Percentiles rank a stretch among this genome's conserved stretches.
These are phyloP conservation scores for Thermoascus crustaceus DNA, from an alignment of 2,329 filamentous ascomycete species.

Conservation along the genomic window DNA sequence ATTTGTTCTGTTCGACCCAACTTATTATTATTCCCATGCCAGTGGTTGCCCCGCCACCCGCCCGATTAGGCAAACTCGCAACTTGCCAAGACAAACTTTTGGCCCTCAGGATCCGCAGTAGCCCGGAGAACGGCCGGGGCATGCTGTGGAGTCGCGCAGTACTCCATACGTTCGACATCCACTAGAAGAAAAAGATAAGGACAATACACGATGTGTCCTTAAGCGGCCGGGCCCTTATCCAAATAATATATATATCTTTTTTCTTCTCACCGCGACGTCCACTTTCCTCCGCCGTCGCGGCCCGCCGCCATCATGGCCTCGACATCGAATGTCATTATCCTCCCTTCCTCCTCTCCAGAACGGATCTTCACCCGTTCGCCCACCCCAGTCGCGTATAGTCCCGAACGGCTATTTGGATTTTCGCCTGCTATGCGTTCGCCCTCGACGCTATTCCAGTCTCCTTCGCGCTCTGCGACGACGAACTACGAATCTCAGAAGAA, in stretches of 20 bases:
- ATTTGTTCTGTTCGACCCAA: not conserved
- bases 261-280: not conserved
- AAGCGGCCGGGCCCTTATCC: too few relatives aligned
- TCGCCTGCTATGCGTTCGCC: conserved; percentile 18
- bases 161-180: too few relatives aligned
- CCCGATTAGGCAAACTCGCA: conserved; percentile 19
- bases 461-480: conserved; percentile 13
- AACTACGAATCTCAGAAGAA: not conserved
- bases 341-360: conserved; percentile 37
- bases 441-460: conserved; percentile 16
- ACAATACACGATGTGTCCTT: too few relatives aligned
- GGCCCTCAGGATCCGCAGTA: too few relatives aligned
- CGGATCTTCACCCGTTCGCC: conserved; percentile 22
- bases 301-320: conserved; percentile 28
- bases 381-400: conserved; percentile 16
- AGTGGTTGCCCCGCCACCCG: conserved; percentile 27
- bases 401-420: conserved; percentile 9
- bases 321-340: conserved; percentile 28
- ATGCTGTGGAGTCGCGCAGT: too few relatives aligned
- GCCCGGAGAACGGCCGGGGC: too few relatives aligned
- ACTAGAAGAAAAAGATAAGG: too few relatives aligned
- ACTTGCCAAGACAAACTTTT: conserved; percentile 26
- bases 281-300: not conserved
- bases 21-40: conserved; percentile 5
- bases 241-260: too few relatives aligned